Conservation (phyloP, 768 basidiomycete genomes). For the Sporobolomyces phaffii region DNA sequence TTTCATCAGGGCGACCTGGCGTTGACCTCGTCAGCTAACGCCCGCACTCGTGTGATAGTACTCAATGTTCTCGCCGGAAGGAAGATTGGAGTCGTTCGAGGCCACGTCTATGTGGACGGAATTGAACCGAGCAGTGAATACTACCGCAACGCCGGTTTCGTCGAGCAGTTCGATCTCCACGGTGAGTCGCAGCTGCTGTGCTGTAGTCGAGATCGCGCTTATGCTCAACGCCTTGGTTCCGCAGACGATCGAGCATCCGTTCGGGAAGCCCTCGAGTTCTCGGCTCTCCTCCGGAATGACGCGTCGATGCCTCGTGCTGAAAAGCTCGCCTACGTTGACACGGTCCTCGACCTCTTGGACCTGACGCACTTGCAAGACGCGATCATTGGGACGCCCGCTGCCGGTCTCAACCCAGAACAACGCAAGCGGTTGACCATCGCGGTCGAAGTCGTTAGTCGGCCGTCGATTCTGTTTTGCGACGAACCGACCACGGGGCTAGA, state of each 20-base stretch:
- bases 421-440: constrained; percentile 53
- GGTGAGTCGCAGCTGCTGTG: constrained; percentile 41
- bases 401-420: constrained; percentile 48
- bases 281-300: constrained; percentile 50
- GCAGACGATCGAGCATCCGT: constrained; percentile 45
- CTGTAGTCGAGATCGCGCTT: too few relatives aligned
- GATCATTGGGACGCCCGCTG: constrained; percentile 50
- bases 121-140: constrained; percentile 47
- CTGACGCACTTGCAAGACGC: constrained; percentile 50
- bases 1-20: neutral
- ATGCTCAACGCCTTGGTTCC: too few relatives aligned
- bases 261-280: constrained; percentile 50
- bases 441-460: constrained; percentile 45
- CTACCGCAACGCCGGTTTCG: constrained; percentile 49
- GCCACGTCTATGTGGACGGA: constrained; percentile 50
- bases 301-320: constrained; percentile 45
- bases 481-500: constrained; percentile 50
- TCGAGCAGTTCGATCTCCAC: constrained; percentile 48
- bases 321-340: constrained; percentile 50
- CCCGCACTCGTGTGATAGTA: constrained; percentile 3
- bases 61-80: constrained; percentile 44
- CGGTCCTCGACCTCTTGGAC: constrained; percentile 49
- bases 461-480: constrained; percentile 50
- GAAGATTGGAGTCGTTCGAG: constrained; percentile 50
- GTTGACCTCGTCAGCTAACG: neutral